phyloP scores from a whole-genome alignment of 768 basidiomycete species.

The Roridomyces roridus region DNA sequence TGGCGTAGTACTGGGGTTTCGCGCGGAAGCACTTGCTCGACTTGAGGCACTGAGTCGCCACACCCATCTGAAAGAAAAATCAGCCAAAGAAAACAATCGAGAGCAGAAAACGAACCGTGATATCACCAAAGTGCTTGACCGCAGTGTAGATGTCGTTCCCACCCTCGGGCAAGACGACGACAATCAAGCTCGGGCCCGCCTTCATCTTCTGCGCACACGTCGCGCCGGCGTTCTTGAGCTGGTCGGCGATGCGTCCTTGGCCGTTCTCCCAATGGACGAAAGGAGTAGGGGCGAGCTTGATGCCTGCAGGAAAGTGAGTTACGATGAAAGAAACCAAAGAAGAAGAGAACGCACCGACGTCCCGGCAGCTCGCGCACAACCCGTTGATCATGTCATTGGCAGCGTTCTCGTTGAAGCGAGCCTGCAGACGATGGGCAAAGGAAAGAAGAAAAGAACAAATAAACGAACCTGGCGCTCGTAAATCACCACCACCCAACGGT shows the following conservation, averaged over 20 bases:
- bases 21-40: slow-evolving; percentile 67
- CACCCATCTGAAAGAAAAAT: slow-evolving; percentile 56
- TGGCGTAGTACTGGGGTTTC: slow-evolving; percentile 81
- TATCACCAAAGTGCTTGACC: slow-evolving; percentile 82
- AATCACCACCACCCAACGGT: slow-evolving; percentile 67
- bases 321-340: background rate
- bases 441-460: background rate
- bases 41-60: slow-evolving; percentile 83
- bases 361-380: slow-evolving; percentile 51
- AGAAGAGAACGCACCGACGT: slow-evolving; percentile 58
- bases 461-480: slow-evolving; percentile 58
- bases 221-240: slow-evolving; percentile 47
- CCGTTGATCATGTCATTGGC: slow-evolving; percentile 63
- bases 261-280: slow-evolving; percentile 62
- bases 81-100: slow-evolving; percentile 2
- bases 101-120: slow-evolving; percentile 42
- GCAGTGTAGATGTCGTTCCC: slow-evolving; percentile 79
- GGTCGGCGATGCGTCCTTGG: slow-evolving; percentile 57
- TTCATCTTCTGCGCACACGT: slow-evolving; percentile 48
- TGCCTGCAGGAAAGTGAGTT: slow-evolving; percentile 52
- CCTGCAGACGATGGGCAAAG: background rate
- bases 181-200: slow-evolving; percentile 60
- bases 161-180: slow-evolving; percentile 74
- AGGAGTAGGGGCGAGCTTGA: slow-evolving; percentile 53
- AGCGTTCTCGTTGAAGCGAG: slow-evolving; percentile 56